A percentile compares a stretch with the other conserved stretches of the same genome.
Conservation (phyloP, 1,284 basidiomycete genomes). For the Fomitopsis betulina region DNA sequence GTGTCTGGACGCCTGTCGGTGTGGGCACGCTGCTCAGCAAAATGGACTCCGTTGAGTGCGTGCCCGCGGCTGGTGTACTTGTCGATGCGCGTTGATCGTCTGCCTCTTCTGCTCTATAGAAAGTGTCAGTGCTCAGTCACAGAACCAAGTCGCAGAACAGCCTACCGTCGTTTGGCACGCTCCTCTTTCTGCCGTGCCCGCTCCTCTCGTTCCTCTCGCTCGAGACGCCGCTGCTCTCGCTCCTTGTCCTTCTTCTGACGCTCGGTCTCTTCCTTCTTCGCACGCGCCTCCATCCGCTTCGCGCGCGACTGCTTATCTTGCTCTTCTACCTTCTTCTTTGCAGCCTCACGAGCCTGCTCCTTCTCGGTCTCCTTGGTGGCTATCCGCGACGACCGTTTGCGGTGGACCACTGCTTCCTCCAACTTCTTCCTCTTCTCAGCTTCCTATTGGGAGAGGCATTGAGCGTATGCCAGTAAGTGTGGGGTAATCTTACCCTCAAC, state of each 20-base stretch:
- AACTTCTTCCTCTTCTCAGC: slow-evolving; percentile 54
- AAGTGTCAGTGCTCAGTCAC: background rate
- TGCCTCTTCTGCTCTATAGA: slow-evolving; percentile 10
- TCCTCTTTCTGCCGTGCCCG: slow-evolving; percentile 24
- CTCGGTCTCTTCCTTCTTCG: slow-evolving; percentile 61
- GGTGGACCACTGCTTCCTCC: slow-evolving; percentile 67
- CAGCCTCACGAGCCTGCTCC: slow-evolving; percentile 57
- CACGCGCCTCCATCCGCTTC: slow-evolving; percentile 58
- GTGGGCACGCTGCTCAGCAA: slow-evolving; percentile 28
- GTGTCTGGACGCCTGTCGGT: slow-evolving; percentile 41
- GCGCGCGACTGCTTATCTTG: slow-evolving; percentile 60
- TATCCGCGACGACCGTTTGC: slow-evolving; percentile 83
- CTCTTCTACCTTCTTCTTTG: slow-evolving; percentile 54
- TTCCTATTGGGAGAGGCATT: slow-evolving; percentile 40
- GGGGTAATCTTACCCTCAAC: slow-evolving; percentile 43
- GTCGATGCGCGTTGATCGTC: slow-evolving; percentile 14
- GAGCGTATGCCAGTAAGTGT: background rate
- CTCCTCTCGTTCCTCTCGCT: slow-evolving; percentile 44
- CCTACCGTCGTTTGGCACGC: slow-evolving; percentile 21
- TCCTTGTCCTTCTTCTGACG: slow-evolving; percentile 52
- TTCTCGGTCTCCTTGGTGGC: slow-evolving; percentile 69
- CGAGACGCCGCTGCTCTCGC: slow-evolving; percentile 46
- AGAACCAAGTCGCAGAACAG: background rate
- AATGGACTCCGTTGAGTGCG: slow-evolving; percentile 16
- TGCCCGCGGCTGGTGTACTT: slow-evolving; percentile 18